Base-by-base conservation (phyloP, 352 stramenopile genomes). In the Globisporangium spiculum region DNA sequence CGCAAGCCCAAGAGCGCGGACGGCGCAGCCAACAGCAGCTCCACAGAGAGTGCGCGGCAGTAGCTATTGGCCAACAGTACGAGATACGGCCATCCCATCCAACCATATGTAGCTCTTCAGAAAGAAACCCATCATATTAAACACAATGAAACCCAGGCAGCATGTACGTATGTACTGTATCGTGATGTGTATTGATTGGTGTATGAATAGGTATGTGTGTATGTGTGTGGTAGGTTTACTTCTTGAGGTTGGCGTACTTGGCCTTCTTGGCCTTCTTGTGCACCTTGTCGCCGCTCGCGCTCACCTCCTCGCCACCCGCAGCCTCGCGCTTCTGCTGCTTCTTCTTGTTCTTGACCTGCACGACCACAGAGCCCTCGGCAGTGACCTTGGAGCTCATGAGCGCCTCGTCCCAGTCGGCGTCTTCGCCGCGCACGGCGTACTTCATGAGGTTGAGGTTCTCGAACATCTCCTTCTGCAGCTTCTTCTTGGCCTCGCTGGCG, bases 381-480 rank as follows among this genome's bases (percentile, higher is more conserved):
- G 67, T 70, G 46, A 63, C 74, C 48, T 80, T 74, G 38, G 79
- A 66, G 27, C 82, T 66, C 27, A 80, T 72, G n/a, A 91, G 75
- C 24, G 84, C 84, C 16, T 73, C 69, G 57, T 89, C 87, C 95
- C 96, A 99, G 66, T 98, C 93, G 14, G 96, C 84, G 38, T 98
- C 95, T 32, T 93, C 94, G 53, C 96, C 97, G 63, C 93, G 93
- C 34, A 99, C 85, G 12, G 91, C 90, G 74, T 99, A 99, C 76
- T 98, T 96, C 80, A 97, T 97, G n/a, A 99, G 81, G 70, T 98
- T 89, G 27, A 89, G 79, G 69, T 93, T 81, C 62, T 97, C 83
- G n/a, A 96, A 67, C 73, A 97, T 68, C 63, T 93, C 83, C 72
- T 94, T 75, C 74, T 94, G 83, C 58, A 86, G 73, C 72, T 98